Base-by-base conservation (phyloP, 1,284 basidiomycete species). In the Ustilago cynodontis region DNA sequence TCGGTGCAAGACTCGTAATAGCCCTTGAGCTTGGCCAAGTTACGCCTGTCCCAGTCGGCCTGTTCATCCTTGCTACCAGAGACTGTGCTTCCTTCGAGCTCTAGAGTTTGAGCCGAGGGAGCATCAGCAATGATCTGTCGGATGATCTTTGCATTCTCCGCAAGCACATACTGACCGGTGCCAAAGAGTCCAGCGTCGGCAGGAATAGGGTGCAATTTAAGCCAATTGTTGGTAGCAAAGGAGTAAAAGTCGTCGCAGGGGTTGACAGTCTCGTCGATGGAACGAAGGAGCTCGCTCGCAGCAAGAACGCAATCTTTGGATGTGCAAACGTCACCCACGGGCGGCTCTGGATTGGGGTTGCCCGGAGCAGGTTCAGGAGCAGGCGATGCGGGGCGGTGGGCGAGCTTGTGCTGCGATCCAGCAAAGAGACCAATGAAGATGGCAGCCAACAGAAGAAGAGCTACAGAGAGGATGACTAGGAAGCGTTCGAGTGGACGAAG, bases 191-290 rank as follows among this genome's bases (percentile, higher is more conserved):
- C 76, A 18, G 67, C 90, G 90, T 93, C 65, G 29, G 35, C 65
- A 22, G 80, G 82, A 35, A 80, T 83, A 24, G 79, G 78, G 51
- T 82, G 85, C 3, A 69, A 20, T 6, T 65, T 73, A 28, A 70
- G 79, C 80, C 80, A 86, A 49, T 85, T 71, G 71, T 82, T 82
- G 55, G 79, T 82, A 18, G 94, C 91, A 87, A 92, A 99, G 73
- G 92, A 90, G 86, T 96, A 98, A 86, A 98, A 98, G 87, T 95
- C 92, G 78, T 98, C 93, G 87, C 96, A 99, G 0, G 96, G 96
- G 86, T 98, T 93, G 77, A 93, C 89, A 3, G 91, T 88, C 14
- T 90, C 89, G 86, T 99, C 95, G 53, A 99, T 88, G 2, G 91
- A 91, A 26, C 91, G 90, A 28, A 98, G 88, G 67, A 99, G 92